These are phyloP conservation scores for Acanthamoeba triangularis DNA, from an alignment of 208 protist species.

Conservation along the genomic window DNA sequence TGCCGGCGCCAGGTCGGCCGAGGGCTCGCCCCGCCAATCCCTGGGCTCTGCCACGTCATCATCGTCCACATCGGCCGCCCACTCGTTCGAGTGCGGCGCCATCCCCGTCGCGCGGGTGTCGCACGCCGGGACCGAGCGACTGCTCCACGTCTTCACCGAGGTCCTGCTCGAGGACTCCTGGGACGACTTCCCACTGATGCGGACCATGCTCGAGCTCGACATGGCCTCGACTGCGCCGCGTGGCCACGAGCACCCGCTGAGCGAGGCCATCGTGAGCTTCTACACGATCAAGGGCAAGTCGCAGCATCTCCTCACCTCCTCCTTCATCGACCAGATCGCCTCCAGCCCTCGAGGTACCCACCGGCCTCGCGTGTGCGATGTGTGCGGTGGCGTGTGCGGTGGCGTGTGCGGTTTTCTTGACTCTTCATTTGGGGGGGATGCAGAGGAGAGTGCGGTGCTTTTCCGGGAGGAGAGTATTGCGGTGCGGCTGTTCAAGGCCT, in stretches of 20 bases:
- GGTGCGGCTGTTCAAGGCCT: background rate
- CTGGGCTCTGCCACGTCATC: no score
- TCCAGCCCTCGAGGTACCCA: no score
- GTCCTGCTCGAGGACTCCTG: background rate
- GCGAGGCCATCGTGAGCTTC: background rate
- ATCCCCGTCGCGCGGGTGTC: background rate
- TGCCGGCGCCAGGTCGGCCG: no score
- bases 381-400: no score
- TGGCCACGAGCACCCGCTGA: background rate
- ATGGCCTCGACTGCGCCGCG: background rate
- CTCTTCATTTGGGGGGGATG: background rate
- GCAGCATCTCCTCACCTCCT: no score
- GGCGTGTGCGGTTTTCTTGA: background rate
- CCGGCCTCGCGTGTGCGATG: no score
- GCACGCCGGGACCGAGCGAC: background rate
- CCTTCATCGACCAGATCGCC: no score
- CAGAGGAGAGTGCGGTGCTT: background rate
- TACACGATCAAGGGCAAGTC: background rate
- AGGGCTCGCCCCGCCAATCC: no score
- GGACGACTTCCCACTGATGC: background rate
- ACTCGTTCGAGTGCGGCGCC: background rate
- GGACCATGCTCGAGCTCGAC: background rate
- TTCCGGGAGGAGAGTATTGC: constrained; percentile 1
- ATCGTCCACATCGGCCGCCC: background rate
- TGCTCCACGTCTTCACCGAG: background rate